Evolutionary conservation across 106 monocot species (phyloP).

Genomic region (Dioscorea alata): DNA sequence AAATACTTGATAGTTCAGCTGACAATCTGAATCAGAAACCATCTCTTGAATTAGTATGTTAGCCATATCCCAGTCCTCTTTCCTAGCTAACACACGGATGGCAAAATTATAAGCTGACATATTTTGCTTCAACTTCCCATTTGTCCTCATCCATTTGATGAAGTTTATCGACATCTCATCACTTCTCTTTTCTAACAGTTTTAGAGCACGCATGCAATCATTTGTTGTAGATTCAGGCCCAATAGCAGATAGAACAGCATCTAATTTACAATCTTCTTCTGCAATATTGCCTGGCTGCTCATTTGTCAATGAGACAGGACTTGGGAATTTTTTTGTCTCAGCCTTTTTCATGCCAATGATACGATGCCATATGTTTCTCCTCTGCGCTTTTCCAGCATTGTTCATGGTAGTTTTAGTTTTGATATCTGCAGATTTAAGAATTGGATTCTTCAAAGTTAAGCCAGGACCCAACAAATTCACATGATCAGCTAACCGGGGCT

Average conservation of each 20-base stretch:
- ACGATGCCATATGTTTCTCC: conserved; percentile 32
- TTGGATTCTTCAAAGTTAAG: conserved; percentile 6
- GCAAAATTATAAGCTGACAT: conserved; percentile 57
- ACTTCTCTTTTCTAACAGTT: conserved; percentile 41
- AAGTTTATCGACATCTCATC: conserved; percentile 50
- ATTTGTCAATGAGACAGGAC: conserved; percentile 12
- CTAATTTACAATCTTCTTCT: conserved; percentile 13
- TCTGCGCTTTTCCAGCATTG: conserved; percentile 3
- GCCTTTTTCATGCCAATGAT: conserved; percentile 22
- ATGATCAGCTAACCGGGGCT: conserved; percentile 4
- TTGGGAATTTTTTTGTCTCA: conserved; percentile 3
- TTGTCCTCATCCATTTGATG: conserved; percentile 77
- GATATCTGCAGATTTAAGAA: neutral
- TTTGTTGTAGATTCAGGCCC: conserved; percentile 35
- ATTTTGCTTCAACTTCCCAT: conserved; percentile 77
- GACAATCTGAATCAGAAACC: conserved; percentile 40
- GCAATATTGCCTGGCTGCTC: conserved; percentile 4
- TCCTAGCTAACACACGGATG: conserved; percentile 60
- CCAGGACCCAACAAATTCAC: neutral
- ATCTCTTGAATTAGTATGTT: conserved; percentile 61
- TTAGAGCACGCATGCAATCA: conserved; percentile 61
- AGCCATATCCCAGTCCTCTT: conserved; percentile 68
- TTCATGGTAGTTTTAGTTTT: conserved; percentile 4
- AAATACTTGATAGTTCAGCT: conserved; percentile 48
- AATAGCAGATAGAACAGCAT: conserved; percentile 31